Base-by-base conservation (phyloP, 164 flowering plant genomes). In the Umbellularia californica region DNA sequence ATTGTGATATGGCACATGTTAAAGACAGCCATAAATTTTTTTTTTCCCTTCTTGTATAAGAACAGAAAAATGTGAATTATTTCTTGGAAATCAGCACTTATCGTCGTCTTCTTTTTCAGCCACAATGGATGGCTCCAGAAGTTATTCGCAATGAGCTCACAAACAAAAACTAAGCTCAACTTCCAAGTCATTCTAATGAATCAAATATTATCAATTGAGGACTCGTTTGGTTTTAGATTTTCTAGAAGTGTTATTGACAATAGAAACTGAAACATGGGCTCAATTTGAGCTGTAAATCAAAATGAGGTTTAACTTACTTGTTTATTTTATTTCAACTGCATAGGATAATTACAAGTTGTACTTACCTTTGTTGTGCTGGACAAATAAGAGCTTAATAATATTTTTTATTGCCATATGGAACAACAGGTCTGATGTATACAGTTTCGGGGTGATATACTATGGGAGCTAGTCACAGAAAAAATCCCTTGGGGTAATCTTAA, bases 121-220 rank as follows among this genome's bases (percentile, higher is more conserved):
- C 99, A 65, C 99, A 96, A 85, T 96, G 99, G 99, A 96, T 96
- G 99, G 99, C 98, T 50, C 99, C 99, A 65, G 99, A 94, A 83
- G 93, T 94, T 85, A 97, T 94, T 70, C 97, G 94, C 7, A 92
- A 90, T 77, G 97, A 93, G 77, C 95, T 88, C 50, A 83, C 99
- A 35, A 97, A 96, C 84, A 97, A 96, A 82, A 96, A 94, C 98
- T 96, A 91, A 47, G 90, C 77, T 74, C 33, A 69, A 60, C n/a
- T 58, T 63, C 58, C 73, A 33, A 33, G 41, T 33, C 41, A 33
- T 5, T 33, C 41, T 3, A 33, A 33, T 33, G 41, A 33, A 33
- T 33, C 58, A 24, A 52, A 13, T 22, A 11, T 13, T 12, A 23
- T 33, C 41, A 33, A 17, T 58, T 58, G 22, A 17, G 63, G 63